Evolutionary conservation across 768 basidiomycete genomes (phyloP).

Genomic region (Rossbeevera mucosa): DNA sequence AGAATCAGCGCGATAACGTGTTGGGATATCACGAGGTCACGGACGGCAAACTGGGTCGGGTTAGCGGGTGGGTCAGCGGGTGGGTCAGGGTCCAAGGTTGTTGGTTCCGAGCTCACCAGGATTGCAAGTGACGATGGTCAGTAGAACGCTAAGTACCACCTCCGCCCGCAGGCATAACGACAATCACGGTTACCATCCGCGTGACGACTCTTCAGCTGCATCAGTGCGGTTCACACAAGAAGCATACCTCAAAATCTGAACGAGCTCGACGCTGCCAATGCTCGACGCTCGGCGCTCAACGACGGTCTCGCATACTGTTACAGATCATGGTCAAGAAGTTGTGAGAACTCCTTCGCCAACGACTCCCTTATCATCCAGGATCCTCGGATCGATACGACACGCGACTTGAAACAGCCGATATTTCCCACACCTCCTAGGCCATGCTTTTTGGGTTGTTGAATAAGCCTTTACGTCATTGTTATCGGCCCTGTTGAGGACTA

Average conservation of each 20-base stretch:
- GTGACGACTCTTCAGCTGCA: not conserved
- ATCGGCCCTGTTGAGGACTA: too few relatives aligned
- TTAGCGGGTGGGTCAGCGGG: not conserved
- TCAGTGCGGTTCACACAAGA: constrained; percentile 5
- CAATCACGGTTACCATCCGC: not conserved
- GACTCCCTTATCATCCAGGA: constrained; percentile 19
- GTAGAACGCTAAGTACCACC: not conserved
- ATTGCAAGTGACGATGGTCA: not conserved
- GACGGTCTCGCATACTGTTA: constrained; percentile 8
- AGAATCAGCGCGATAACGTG: constrained; percentile 7
- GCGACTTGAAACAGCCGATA: not conserved
- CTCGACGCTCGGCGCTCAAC: not conserved
- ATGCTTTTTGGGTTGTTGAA: too few relatives aligned
- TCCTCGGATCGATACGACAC: constrained; percentile 27
- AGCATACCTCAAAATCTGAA: constrained; percentile 15
- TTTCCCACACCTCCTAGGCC: constrained; percentile 2
- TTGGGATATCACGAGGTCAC: constrained; percentile 4
- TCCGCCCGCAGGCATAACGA: not conserved
- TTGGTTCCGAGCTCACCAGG: not conserved
- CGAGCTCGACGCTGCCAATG: constrained; percentile 2
- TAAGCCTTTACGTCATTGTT: not conserved
- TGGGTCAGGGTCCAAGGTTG: too few relatives aligned
- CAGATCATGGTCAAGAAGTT: constrained; percentile 18
- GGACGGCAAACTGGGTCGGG: constrained; percentile 12
- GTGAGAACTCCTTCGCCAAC: constrained; percentile 1